phyloP scores from a whole-genome alignment of 768 basidiomycete species.

The Cystofilobasidium bisporidii region DNA sequence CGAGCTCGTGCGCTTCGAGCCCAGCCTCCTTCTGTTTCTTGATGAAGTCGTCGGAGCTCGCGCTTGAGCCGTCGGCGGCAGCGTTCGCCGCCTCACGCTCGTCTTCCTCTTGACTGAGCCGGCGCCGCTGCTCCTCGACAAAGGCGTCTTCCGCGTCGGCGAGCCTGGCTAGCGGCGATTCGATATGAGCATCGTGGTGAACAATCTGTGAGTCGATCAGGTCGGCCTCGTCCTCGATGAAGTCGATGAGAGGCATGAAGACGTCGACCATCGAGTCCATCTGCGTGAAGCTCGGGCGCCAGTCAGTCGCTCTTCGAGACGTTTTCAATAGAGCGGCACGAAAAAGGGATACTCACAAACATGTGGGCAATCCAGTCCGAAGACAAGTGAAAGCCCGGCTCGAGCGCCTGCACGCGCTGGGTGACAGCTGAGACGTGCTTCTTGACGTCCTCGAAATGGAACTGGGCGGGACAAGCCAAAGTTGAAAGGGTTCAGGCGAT shows the following conservation, averaged over 20 bases:
- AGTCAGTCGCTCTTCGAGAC: no score
- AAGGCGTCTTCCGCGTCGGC: not conserved
- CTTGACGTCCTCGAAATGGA: conserved; percentile 82
- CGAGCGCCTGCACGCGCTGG: conserved; percentile 57
- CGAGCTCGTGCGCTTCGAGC: conserved; percentile 9
- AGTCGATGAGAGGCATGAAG: conserved; percentile 73
- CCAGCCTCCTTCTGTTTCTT: not conserved
- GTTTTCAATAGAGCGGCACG: no score
- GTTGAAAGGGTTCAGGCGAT: no score
- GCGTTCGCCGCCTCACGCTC: not conserved
- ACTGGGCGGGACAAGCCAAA: no score
- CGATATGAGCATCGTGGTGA: conserved; percentile 33
- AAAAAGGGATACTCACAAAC: conserved; percentile 18
- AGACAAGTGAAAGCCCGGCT: conserved; percentile 57
- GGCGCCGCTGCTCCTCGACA: conserved; percentile 9
- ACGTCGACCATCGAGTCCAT: conserved; percentile 90
- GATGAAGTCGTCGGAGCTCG: not conserved
- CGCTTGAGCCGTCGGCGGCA: conserved; percentile 4
- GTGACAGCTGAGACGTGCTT: conserved; percentile 72
- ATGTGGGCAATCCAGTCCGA: conserved; percentile 91
- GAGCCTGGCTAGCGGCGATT: conserved; percentile 5
- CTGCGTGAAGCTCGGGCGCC: not conserved
- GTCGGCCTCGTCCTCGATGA: conserved; percentile 69
- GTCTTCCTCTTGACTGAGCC: conserved; percentile 17
- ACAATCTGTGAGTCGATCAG: conserved; percentile 63